Evolutionary conservation across 805 yeast genomes (phyloP).

Genomic region (Teunomyces atbi): DNA sequence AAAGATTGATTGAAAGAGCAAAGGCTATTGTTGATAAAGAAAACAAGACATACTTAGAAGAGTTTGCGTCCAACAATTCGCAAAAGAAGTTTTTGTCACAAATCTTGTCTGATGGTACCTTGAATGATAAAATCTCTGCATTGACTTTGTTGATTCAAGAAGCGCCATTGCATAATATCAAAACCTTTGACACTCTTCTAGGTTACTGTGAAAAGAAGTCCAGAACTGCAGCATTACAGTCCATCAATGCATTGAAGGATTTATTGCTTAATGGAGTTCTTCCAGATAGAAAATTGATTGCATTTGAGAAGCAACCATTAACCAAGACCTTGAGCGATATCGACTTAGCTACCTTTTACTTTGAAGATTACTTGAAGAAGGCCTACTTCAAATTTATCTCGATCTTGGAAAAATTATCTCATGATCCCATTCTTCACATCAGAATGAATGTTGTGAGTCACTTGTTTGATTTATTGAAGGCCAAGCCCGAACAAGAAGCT

Average conservation of each 20-base stretch:
- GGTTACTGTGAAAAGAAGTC: conserved; percentile 86
- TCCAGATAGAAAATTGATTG: conserved; percentile 78
- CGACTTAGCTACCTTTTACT: conserved; percentile 72
- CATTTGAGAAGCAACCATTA: conserved; percentile 72
- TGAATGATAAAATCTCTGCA: conserved; percentile 93
- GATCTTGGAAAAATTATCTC: conserved; percentile 74
- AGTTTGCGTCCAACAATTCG: conserved; percentile 70
- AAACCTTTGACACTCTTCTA: conserved; percentile 76
- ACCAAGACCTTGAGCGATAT: conserved; percentile 40
- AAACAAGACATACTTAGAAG: conserved; percentile 67
- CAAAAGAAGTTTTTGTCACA: conserved; percentile 87
- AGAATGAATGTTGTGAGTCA: conserved; percentile 74
- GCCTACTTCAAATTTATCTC: conserved; percentile 74
- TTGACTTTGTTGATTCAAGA: conserved; percentile 90
- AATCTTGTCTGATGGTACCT: conserved; percentile 87
- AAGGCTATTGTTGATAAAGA: conserved; percentile 65
- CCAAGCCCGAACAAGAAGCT: conserved; percentile 96
- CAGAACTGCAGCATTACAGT: conserved; percentile 88
- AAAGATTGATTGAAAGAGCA: conserved; percentile 64
- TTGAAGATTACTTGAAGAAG: conserved; percentile 85
- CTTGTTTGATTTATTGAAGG: conserved; percentile 73
- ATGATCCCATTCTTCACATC: conserved; percentile 88
- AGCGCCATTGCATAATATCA: conserved; percentile 86
- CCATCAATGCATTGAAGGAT: conserved; percentile 88
- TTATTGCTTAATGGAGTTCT: conserved; percentile 77